Evolutionary conservation across 495 filamentous ascomycete species (phyloP).

Genomic region (Extremus antarcticus): DNA sequence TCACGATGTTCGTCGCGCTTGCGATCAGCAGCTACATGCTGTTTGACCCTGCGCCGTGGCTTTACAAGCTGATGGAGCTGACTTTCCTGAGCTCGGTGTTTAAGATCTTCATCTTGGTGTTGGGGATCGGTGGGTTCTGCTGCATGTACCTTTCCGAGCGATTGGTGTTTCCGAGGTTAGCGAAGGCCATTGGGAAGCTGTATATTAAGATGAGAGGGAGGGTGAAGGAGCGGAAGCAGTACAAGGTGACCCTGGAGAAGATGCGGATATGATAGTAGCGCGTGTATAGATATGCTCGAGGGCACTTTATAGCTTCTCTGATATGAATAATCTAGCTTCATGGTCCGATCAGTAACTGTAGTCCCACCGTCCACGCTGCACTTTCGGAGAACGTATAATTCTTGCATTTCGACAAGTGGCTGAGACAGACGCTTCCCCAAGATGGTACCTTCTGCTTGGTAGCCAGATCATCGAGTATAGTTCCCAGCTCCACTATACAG

Average conservation of each 20-base stretch:
- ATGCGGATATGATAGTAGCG: slow-evolving; percentile 36
- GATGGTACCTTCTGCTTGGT: no score
- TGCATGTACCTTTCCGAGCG: slow-evolving; percentile 62
- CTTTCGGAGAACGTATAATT: no score
- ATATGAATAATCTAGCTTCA: no score
- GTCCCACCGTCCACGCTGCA: no score
- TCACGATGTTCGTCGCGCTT: slow-evolving; percentile 58
- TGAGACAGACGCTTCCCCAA: no score
- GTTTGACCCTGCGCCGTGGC: slow-evolving; percentile 54
- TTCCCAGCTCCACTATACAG: no score
- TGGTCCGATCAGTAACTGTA: no score
- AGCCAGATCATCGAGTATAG: no score
- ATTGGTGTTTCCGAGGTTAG: slow-evolving; percentile 55
- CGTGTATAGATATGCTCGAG: not conserved
- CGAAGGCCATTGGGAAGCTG: slow-evolving; percentile 52
- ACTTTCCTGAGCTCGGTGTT: slow-evolving; percentile 63
- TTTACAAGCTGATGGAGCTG: slow-evolving; percentile 70
- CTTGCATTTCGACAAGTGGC: no score
- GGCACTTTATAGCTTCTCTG: no score
- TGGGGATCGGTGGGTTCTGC: slow-evolving; percentile 56
- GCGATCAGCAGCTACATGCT: slow-evolving; percentile 66
- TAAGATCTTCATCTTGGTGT: slow-evolving; percentile 53
- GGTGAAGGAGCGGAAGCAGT: slow-evolving; percentile 71
- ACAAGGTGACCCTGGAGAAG: slow-evolving; percentile 67
- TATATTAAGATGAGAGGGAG: slow-evolving; percentile 45